These are phyloP conservation scores for Mycosphaerella arachidis DNA, from an alignment of 2,329 filamentous ascomycete genomes.

Conservation along the genomic window DNA sequence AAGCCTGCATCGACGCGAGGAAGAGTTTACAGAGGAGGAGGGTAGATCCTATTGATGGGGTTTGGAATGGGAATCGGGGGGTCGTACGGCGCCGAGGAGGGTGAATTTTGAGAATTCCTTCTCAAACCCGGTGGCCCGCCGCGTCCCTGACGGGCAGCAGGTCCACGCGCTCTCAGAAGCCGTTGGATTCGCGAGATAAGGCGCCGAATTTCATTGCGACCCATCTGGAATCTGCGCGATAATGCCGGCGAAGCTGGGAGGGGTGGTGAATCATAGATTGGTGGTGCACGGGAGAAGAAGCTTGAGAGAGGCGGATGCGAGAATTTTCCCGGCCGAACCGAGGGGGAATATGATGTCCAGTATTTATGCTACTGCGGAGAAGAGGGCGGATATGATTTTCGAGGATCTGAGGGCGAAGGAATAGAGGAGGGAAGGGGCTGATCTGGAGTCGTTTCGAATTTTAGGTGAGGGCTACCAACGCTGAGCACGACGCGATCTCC, in stretches of 20 bases:
- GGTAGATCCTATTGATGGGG: too few relatives aligned
- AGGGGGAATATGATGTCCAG: slow-evolving; percentile 17
- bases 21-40: neutral
- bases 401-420: slow-evolving; percentile 2
- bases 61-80: slow-evolving; percentile 7
- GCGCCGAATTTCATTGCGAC: slow-evolving; percentile 34
- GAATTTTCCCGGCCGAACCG: slow-evolving; percentile 48
- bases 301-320: slow-evolving; percentile 23
- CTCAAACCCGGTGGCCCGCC: slow-evolving; percentile 17
- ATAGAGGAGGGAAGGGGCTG: neutral
- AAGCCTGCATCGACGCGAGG: slow-evolving; percentile 17
- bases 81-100: slow-evolving; percentile 7
- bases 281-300: slow-evolving; percentile 5
- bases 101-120: slow-evolving; percentile 14
- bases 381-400: slow-evolving; percentile 11
- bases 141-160: slow-evolving; percentile 6
- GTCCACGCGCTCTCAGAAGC: slow-evolving; percentile 18
- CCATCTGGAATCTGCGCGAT: slow-evolving; percentile 39
- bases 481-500: too few relatives aligned
- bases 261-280: slow-evolving; percentile 5
- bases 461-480: too few relatives aligned
- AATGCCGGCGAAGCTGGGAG: slow-evolving; percentile 11
- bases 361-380: slow-evolving; percentile 19
- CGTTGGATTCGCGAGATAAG: slow-evolving; percentile 14
- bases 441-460: neutral